Conservation (phyloP, 2,329 filamentous ascomycete genomes). For the Cercospora zeae-maydis region DNA sequence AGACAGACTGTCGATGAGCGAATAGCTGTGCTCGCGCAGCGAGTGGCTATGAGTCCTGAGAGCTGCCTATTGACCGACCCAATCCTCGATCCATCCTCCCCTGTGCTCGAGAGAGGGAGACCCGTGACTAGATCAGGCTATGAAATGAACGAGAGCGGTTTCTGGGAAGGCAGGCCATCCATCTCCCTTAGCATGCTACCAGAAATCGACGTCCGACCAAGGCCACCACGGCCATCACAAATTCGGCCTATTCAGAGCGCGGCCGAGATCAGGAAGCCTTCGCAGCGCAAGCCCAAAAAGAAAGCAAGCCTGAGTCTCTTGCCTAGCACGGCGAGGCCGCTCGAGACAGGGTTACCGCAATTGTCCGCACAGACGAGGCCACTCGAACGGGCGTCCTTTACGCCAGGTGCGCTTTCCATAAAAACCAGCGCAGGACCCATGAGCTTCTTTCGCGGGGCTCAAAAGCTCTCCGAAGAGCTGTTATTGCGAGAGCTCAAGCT, state of each 20-base stretch:
- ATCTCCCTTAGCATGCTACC: background rate
- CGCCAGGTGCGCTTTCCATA: background rate
- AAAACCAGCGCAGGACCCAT: background rate
- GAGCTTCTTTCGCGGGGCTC: background rate
- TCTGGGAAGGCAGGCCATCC: background rate
- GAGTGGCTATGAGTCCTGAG: background rate
- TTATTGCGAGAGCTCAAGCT: background rate
- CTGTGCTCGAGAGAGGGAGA: background rate
- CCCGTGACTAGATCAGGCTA: background rate
- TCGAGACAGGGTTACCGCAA: background rate
- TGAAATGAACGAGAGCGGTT: background rate
- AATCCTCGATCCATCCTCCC: background rate
- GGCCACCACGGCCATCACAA: background rate
- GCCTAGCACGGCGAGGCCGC: background rate
- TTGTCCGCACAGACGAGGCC: background rate
- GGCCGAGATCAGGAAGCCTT: background rate
- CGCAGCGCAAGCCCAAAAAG: background rate
- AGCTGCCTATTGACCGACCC: background rate
- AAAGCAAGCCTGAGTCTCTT: background rate
- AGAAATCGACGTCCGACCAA: background rate
- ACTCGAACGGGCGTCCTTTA: background rate
- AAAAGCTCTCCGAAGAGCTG: background rate
- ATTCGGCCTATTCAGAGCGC: background rate
- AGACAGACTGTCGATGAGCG: background rate
- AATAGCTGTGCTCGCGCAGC: background rate